phyloP scores from a whole-genome alignment of 1,284 basidiomycete species.

The Thelephora terrestris region DNA sequence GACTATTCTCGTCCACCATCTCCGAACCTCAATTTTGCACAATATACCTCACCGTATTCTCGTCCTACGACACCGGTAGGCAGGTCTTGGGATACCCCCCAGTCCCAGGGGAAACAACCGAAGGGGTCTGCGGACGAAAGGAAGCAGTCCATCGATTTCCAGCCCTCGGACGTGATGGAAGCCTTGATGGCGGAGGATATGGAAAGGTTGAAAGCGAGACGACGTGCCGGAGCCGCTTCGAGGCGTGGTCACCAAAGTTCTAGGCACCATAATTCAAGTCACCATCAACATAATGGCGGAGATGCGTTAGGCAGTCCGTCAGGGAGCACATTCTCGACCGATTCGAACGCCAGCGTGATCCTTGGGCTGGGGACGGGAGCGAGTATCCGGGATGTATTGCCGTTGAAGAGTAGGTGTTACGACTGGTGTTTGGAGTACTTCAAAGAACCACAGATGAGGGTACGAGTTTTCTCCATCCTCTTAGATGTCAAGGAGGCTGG shows the following conservation, averaged over 20 bases:
- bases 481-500: constrained; percentile 6
- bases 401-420: constrained; percentile 86
- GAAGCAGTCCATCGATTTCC: constrained; percentile 35
- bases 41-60: constrained; percentile 68
- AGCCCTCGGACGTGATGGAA: constrained; percentile 72
- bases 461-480: constrained; percentile 27
- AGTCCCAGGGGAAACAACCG: constrained; percentile 13
- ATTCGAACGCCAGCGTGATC: constrained; percentile 55
- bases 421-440: constrained; percentile 98
- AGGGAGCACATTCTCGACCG: constrained; percentile 64
- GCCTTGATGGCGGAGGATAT: constrained; percentile 86
- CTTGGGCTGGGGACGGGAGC: constrained; percentile 65
- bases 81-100: constrained; percentile 18
- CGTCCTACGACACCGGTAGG: constrained; percentile 33
- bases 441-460: constrained; percentile 96
- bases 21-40: constrained; percentile 65
- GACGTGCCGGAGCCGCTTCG: constrained; percentile 34
- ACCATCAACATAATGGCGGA: constrained; percentile 9
- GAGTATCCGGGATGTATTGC: constrained; percentile 65
- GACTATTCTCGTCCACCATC: constrained; percentile 61
- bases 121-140: constrained; percentile 5
- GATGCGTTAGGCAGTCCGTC: constrained; percentile 51
- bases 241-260: constrained; percentile 17
- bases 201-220: constrained; percentile 69
- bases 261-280: constrained; percentile 6